These are phyloP conservation scores for Trifolium subterraneum DNA, from an alignment of 306 rosid genomes.

Conservation along the genomic window DNA sequence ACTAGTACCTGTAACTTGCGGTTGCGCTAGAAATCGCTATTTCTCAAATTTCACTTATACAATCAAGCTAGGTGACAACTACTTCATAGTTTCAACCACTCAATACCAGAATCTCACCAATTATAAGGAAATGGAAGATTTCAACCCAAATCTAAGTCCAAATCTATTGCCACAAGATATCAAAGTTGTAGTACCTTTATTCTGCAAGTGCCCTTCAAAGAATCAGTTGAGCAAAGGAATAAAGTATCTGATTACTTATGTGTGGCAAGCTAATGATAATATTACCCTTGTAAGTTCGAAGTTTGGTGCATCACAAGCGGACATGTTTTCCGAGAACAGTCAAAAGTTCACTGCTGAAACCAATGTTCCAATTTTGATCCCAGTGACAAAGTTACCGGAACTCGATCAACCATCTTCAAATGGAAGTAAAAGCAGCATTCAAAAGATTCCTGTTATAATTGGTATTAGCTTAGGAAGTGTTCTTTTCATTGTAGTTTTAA, in stretches of 20 bases:
- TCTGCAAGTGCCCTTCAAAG: constrained; percentile 75
- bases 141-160: constrained; percentile 60
- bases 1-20: constrained; percentile 68
- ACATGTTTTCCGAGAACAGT: constrained; percentile 55
- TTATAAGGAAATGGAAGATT: constrained; percentile 44
- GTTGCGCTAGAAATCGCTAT: constrained; percentile 60
- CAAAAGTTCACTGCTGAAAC: constrained; percentile 46
- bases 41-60: constrained; percentile 63
- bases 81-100: constrained; percentile 44
- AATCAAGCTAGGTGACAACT: constrained; percentile 59
- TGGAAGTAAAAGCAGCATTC: constrained; percentile 26
- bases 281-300: constrained; percentile 48
- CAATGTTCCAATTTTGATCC: constrained; percentile 62
- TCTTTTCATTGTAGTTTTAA: constrained; percentile 41
- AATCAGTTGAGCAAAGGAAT: constrained; percentile 45
- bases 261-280: constrained; percentile 70
- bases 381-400: constrained; percentile 60
- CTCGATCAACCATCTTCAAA: constrained; percentile 48
- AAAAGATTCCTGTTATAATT: constrained; percentile 37
- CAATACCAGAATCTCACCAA: constrained; percentile 65
- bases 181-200: constrained; percentile 63
- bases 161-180: constrained; percentile 41
- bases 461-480: constrained; percentile 51
- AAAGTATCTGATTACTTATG: constrained; percentile 57
- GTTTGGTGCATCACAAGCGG: constrained; percentile 54